Evolutionary conservation across 768 basidiomycete species (phyloP).

Genomic region (Boletus tomentosulus): DNA sequence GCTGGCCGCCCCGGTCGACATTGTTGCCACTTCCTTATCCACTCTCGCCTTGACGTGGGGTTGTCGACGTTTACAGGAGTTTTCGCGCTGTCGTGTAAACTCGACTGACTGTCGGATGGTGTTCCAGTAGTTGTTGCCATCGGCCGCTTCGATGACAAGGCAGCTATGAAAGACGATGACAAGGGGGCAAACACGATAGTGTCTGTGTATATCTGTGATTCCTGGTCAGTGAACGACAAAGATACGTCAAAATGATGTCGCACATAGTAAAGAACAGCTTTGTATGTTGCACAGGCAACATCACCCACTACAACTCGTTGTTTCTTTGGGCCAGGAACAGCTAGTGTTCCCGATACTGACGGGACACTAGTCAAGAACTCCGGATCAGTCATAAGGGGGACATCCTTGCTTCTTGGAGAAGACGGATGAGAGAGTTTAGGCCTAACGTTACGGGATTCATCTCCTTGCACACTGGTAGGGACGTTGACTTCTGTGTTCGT

Average conservation of each 20-base stretch:
- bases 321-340: constrained; percentile 47
- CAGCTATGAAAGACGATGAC: constrained; percentile 57
- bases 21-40: constrained; percentile 69
- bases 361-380: background rate
- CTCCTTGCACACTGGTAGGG: background rate
- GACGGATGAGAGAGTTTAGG: constrained; percentile 38
- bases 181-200: constrained; percentile 80
- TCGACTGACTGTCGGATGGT: constrained; percentile 36
- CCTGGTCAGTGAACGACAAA: constrained; percentile 5
- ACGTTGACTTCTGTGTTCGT: background rate
- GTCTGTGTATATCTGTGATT: constrained; percentile 74
- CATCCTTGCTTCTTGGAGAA: constrained; percentile 32
- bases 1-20: constrained; percentile 57
- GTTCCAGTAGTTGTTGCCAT: constrained; percentile 13
- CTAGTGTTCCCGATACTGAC: background rate
- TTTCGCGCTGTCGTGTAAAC: constrained; percentile 23
- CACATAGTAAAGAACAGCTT: constrained; percentile 75
- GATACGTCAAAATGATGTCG: constrained; percentile 16
- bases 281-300: constrained; percentile 60
- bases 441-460: constrained; percentile 28
- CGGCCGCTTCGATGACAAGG: constrained; percentile 17
- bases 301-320: constrained; percentile 51
- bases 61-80: constrained; percentile 12
- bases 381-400: constrained; percentile 16
- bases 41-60: constrained; percentile 50